Evolutionary conservation across 805 yeast species (phyloP), one percentile per base, ranked within the genome.

Genomic region (Martiniozyma abietophila): DNA sequence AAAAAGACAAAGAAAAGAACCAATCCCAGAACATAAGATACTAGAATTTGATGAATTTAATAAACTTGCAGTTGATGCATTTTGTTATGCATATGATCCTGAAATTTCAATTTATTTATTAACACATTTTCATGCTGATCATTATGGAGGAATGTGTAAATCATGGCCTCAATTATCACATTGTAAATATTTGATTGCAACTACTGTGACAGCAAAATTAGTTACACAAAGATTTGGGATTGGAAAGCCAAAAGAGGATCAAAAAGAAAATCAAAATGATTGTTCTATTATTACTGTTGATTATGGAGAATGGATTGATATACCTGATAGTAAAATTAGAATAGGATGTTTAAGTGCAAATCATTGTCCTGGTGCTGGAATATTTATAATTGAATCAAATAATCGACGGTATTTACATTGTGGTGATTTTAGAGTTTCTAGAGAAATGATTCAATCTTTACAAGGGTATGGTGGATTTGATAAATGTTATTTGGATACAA

Each of bases 301-400:
- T 4, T 44, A 44, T 36, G 39, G 74, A 24, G 53, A 55, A 31
- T 50, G 60, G 12, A 46, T 61, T 31, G 53, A 58, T 23, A 50
- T 69, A 5, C 59, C 58, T 1, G 67, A 72, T 11, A 55, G 55
- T 1, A 58, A 57, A 14, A 61, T 69, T 1, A 64, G 63, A 23
- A 86, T 85, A 0, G 69, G 76, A 0, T 62, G 77, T 9, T 56
- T 80, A 5, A 86, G 83, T 45, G 98, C 97, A 0, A 89, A 92
- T 47, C 98, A 92, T 57, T 92, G 98, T 56, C 98, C 98, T 1
- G 98, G 98, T 2, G 84, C 96, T 3, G 84, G 74, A 0, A 70
- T 92, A 0, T 81, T 88, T 40, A 56, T 86, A 9, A 80, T 84
- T 47, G 79, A 77, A 46, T 56, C 67, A 4, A 53, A 59, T 0